Conservation (phyloP, 1,284 basidiomycete genomes). For the Puccinia horiana region DNA sequence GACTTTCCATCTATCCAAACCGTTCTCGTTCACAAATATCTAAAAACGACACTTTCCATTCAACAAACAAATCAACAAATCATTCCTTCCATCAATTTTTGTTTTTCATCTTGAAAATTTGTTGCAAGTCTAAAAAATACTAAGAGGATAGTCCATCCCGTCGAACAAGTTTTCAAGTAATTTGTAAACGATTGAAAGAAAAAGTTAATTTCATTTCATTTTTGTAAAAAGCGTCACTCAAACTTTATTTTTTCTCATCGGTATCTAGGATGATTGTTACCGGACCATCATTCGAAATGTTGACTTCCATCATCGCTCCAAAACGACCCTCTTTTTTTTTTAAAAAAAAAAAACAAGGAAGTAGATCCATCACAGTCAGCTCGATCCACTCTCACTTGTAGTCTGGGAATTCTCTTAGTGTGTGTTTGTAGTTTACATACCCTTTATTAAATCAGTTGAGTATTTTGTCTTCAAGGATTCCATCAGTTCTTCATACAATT, state of each 20-base stretch:
- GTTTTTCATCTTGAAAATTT: too few relatives aligned
- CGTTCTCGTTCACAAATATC: not conserved
- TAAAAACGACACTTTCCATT: too few relatives aligned
- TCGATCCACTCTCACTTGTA: too few relatives aligned
- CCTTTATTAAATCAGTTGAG: conserved; percentile 73
- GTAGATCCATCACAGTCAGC: not conserved
- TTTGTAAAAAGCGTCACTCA: not conserved
- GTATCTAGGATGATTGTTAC: conserved; percentile 42
- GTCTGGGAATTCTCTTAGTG: too few relatives aligned
- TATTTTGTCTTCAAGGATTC: conserved; percentile 68
- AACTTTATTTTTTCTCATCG: not conserved
- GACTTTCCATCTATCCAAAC: not conserved
- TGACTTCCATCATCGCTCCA: conserved; percentile 90
- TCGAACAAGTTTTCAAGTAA: too few relatives aligned
- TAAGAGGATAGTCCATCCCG: too few relatives aligned
- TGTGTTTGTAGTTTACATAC: conserved; percentile 59
- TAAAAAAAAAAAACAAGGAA: conserved; percentile 6
- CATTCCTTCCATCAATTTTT: too few relatives aligned
- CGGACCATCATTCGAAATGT: conserved; percentile 73
- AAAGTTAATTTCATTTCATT: too few relatives aligned
- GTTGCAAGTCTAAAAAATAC: too few relatives aligned
- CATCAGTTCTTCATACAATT: not conserved
- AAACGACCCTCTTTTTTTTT: conserved; percentile 73
- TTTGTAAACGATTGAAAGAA: too few relatives aligned
- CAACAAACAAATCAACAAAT: too few relatives aligned